Base-by-base conservation (phyloP, 768 basidiomycete species). In the Antrodiella citrinella region DNA sequence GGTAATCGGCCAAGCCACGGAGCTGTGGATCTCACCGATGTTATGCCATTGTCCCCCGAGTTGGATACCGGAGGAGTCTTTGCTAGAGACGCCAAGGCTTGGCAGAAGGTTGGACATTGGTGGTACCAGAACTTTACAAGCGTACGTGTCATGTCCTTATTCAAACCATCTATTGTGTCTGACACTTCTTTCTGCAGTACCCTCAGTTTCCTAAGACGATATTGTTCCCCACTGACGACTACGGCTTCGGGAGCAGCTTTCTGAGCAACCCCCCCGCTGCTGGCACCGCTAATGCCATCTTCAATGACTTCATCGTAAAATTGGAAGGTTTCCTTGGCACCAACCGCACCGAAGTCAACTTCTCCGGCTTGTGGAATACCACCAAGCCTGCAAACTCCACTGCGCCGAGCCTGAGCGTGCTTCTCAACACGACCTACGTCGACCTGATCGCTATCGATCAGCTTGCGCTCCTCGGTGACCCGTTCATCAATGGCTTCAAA, bases 1-100 rank as follows among this genome's bases (percentile, higher is more conserved):
- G 64, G 64, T 1, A 62, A 60, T 47, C 50, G 64, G 9, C 64
- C 64, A 0, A 62, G 61, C 22, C 60, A 60, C 26, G 64, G 64
- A 10, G 62, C 64, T 1, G 56, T 65, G 11, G 44, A 49, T 21
- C 43, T 62, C 20, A 53, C 60, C 55, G 59, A 62, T 30, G 62
- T 64, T 15, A 65, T 65, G 64, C 62, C 64, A 3, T 48, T 65
- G 38, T 60, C 62, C 7, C 57, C 61, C 1, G 60, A 53, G 48
- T 44, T 62, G 43, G 62, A 65, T 50, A 63, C 62, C 1, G 59
- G 47, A 12, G 64, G 62, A 19, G 60, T 63, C 44, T 63, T 65
- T 38, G 41, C 64, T 10, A 50, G 62, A 10, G 62, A 65, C 26
- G 62, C 64, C 21, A 61, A 57, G 45, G 43, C 49, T 20, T 65